Evolutionary conservation across 2,329 filamentous ascomycete genomes (phyloP), one percentile per base, ranked within the genome.

Genomic region (Paecilomyces variotii): DNA sequence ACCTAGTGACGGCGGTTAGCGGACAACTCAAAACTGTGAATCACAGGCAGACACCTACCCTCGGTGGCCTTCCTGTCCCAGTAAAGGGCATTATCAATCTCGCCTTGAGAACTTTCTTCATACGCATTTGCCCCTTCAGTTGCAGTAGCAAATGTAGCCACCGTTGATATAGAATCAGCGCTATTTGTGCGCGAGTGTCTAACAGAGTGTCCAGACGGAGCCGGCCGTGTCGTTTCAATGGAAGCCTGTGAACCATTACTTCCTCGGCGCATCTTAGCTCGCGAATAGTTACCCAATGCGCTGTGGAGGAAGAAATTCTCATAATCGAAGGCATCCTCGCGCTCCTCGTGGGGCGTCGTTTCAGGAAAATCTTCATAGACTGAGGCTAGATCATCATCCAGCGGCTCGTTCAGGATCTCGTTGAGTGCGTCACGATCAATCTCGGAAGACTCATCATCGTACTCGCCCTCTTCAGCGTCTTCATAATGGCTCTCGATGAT

Each of bases 301-400:
- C 90, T 96, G 72, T 97, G 91, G 12, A 97, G 80, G 72, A 96
- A 96, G 76, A 97, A 97, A 70, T 96, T 87, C 72, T 96, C 90
- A 62, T 97, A 97, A 72, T 97, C 93, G 68, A 97, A 97, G 0
- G 92, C 92, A 72, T 97, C 93, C 64, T 92, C 87, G 24, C 93
- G 88, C 72, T 97, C 91, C 75, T 97, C 93, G 68, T 97, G 93
- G 0, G 91, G 90, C 4, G 88, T 76, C 7, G 82, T 81, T 56
- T 84, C 80, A 57, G 84, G 67, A 10, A 73, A 69, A n/a, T 70
- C 67, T 53, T 72, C 53, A 52, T 61, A 62, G 32, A 57, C 57
- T 19, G 58, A 27, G 12, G 30, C 50, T 12, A 57, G 56, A 12
- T 56, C 57, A 9, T 61, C 59, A 26, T 62, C 61, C 32, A 55